Evolutionary conservation across 2,329 filamentous ascomycete genomes (phyloP), one percentile per base, ranked within the genome.

Genomic region (Pezicula rhizophila): DNA sequence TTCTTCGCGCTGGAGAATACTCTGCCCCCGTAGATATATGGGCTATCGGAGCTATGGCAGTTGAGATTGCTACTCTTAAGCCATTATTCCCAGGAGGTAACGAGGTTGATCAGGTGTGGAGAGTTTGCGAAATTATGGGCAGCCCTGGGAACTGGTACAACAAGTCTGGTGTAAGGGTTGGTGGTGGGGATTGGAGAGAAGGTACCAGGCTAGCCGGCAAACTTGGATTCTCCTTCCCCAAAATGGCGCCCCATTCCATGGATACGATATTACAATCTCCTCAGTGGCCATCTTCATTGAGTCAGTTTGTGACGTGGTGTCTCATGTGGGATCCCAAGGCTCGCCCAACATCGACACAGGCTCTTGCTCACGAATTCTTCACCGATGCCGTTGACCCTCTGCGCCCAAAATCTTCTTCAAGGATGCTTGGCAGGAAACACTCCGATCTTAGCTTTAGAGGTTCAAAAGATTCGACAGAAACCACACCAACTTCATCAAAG

Each of bases 101-200:
- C 65, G 93, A 99, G 72, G 93, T 99, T 1, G 93, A 99, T 60
- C 93, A 99, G 68, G 93, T 99, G 2, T 99, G 93, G 93, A 85
- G 93, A 58, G 89, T 99, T 0, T 99, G 93, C 65, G 93, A 99
- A 67, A 96, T 99, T 50, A 99, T 99, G 93, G 93, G 93, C 44
- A 97, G 92, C 71, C 93, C 93, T 2, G 93, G 93, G 40, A 92
- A 92, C 70, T 99, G 93, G 93, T 93, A 95, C 66, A 96, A 88
- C 75, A 96, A 96, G 70, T 77, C 87, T 5, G 91, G 91, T 20
- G 76, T 77, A 23, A 87, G 85, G 57, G 88, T 99, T 25, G 93
- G 93, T 48, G 93, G 93, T 63, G 93, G 93, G 62, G 93, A 99
- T 59, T 99, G 93, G 93, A 89, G 90, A 62, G 93, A 99, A 50